Conservation (phyloP, 306 rosid genomes). For the Coriaria nepalensis region DNA sequence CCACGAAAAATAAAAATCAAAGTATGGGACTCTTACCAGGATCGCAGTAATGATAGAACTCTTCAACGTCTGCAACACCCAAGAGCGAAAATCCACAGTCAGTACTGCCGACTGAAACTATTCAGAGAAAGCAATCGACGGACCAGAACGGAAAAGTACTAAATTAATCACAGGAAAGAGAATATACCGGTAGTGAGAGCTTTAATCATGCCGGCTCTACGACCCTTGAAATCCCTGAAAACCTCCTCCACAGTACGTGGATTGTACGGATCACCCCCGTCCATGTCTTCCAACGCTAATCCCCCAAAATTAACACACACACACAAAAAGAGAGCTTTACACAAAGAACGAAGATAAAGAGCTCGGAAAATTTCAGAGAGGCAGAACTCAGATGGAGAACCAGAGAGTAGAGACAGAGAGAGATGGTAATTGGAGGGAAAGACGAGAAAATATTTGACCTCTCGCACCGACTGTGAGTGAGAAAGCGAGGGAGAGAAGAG, state of each 20-base stretch:
- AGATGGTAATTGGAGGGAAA: not conserved
- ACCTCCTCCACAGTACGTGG: constrained; percentile 54
- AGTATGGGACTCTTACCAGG: constrained; percentile 31
- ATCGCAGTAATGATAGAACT: constrained; percentile 49
- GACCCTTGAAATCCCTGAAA: constrained; percentile 50
- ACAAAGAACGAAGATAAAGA: not conserved
- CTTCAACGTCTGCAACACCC: constrained; percentile 30
- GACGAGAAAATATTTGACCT: too few relatives aligned
- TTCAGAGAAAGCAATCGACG: not conserved
- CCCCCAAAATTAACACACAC: constrained; percentile 3
- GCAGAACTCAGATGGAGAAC: constrained; percentile 3
- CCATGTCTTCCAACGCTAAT: constrained; percentile 20
- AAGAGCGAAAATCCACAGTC: not conserved
- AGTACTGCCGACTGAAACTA: not conserved
- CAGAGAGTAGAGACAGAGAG: constrained; percentile 3
- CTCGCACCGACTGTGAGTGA: too few relatives aligned
- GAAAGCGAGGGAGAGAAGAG: constrained; percentile 20
- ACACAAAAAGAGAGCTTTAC: not conserved
- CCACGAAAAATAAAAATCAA: not conserved
- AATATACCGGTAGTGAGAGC: constrained; percentile 51
- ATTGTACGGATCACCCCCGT: constrained; percentile 21
- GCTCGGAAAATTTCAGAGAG: not conserved
- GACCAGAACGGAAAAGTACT: not conserved
- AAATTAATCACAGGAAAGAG: not conserved
- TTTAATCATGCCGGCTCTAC: constrained; percentile 49